Base-by-base conservation (phyloP, 225 moss, liverwort and hornwort genomes). In the Bryoerythrophyllum caledonicum region DNA sequence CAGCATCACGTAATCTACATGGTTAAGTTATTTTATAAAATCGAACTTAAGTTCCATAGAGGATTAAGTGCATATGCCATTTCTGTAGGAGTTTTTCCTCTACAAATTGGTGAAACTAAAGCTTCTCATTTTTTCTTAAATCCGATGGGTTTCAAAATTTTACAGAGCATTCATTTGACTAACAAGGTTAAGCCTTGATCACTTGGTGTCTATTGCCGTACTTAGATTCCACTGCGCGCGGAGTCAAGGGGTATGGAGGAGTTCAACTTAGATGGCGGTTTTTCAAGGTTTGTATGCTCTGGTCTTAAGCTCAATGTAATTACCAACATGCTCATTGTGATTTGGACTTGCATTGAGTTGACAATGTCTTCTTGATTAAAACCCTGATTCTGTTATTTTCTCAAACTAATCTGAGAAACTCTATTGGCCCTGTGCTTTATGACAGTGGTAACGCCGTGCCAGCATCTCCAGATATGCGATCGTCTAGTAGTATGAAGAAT, bases 181-280 rank as follows among this genome's bases (percentile, higher is more conserved):
- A 26, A 13, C 37, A 26, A 38, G 26, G 37, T 38, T 78, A n/a
- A n/a, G n/a, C n/a, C n/a, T n/a, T n/a, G n/a, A n/a, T n/a, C n/a
- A n/a, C n/a, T n/a, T n/a, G n/a, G n/a, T n/a, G n/a, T n/a, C n/a
- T n/a, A n/a, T n/a, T n/a, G n/a, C n/a, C n/a, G n/a, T n/a, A n/a
- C n/a, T 62, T 71, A 27, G 70, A 6, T 70, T 65, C 74, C n/a
- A 52, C 58, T 75, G 56, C 84, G 81, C 27, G 25, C 30, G 49
- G 85, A 90, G 54, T 83, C 85, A 16, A 79, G 83, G 71, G 81
- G 81, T 51, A 87, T 90, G 82, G 90, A 90, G 40, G 90, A 90
- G 38, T 87, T 90, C 65, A 82, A 81, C 60, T 75, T 90, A 76
- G 88, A 88, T 75, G 84, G 84, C 38, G 80, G 81, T 38, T 87